phyloP scores from a whole-genome alignment of 2,329 filamentous ascomycete species.

The Alternaria ethzedia region DNA sequence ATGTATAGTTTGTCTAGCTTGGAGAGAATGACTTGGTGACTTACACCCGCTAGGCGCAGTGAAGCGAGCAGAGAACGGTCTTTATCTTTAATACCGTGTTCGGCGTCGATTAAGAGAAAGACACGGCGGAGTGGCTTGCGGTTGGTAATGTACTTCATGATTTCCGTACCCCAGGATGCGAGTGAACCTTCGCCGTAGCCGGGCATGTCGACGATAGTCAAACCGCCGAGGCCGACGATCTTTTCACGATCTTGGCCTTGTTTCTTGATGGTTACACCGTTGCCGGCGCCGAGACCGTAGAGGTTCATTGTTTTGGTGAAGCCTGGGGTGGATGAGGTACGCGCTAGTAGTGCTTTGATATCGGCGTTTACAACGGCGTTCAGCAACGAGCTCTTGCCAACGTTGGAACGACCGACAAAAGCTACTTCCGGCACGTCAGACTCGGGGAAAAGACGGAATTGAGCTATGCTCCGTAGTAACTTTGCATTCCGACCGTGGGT shows the following conservation, averaged over 20 bases:
- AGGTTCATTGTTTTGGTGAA: constrained; percentile 71
- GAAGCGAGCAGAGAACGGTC: constrained; percentile 65
- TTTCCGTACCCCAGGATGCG: constrained; percentile 68
- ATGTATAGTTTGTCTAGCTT: constrained; percentile 63
- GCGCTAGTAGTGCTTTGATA: constrained; percentile 53
- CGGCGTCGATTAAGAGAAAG: constrained; percentile 69
- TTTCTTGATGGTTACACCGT: constrained; percentile 32
- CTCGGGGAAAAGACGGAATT: constrained; percentile 66
- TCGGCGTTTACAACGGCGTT: constrained; percentile 62
- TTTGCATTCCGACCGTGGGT: constrained; percentile 48
- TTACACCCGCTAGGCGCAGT: constrained; percentile 62
- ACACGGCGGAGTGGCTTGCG: constrained; percentile 68
- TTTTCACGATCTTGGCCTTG: constrained; percentile 28
- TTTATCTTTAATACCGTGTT: constrained; percentile 67
- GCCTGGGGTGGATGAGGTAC: constrained; percentile 65
- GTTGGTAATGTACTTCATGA: constrained; percentile 70
- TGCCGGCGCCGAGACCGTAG: constrained; percentile 61
- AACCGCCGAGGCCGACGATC: constrained; percentile 47
- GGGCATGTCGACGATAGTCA: constrained; percentile 73
- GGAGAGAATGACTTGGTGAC: constrained; percentile 70
- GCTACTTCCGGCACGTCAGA: constrained; percentile 65
- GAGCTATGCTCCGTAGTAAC: constrained; percentile 65
- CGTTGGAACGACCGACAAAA: constrained; percentile 73
- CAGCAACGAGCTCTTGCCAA: constrained; percentile 71
- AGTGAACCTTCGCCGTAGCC: constrained; percentile 71